Evolutionary conservation across 2,329 filamentous ascomycete species (phyloP).

Genomic region (Colletotrichum orbiculare): DNA sequence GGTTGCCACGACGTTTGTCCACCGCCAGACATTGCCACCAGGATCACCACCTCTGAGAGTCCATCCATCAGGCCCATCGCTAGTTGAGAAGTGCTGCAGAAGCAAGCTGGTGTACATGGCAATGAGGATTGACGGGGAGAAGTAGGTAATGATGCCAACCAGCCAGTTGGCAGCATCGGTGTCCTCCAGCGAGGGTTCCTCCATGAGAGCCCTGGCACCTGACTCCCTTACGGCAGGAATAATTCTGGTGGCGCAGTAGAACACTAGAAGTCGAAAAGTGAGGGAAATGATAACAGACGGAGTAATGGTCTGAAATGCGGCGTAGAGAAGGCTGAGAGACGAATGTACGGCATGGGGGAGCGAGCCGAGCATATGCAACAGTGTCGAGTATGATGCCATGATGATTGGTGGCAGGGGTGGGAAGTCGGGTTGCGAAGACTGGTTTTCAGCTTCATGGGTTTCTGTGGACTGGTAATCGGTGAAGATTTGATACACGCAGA

Average conservation of each 20-base stretch:
- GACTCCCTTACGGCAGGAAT: constrained; percentile 93
- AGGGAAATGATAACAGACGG: constrained; percentile 96
- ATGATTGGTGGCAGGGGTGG: constrained; percentile 97
- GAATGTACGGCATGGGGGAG: constrained; percentile 87
- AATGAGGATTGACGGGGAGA: constrained; percentile 93
- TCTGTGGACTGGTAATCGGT: constrained; percentile 93
- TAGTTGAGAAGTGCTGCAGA: constrained; percentile 93
- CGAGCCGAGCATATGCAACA: constrained; percentile 84
- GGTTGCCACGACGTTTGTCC: constrained; percentile 90
- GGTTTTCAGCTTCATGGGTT: constrained; percentile 63
- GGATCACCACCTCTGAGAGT: constrained; percentile 83
- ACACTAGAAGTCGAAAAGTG: constrained; percentile 91
- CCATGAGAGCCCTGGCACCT: constrained; percentile 82
- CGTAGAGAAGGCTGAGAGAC: constrained; percentile 85
- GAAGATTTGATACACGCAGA: constrained; percentile 99
- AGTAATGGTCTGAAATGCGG: constrained; percentile 94
- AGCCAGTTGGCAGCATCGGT: constrained; percentile 83
- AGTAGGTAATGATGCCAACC: constrained; percentile 88
- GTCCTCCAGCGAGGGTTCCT: constrained; percentile 88
- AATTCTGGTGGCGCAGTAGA: constrained; percentile 95
- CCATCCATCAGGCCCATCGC: constrained; percentile 80
- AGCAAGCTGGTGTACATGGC: constrained; percentile 96
- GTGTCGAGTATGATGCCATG: constrained; percentile 96
- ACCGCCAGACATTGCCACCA: constrained; percentile 89
- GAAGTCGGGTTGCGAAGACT: constrained; percentile 80